phyloP scores from a whole-genome alignment of 2,329 filamentous ascomycete species.

The Herpotrichia juniperi region DNA sequence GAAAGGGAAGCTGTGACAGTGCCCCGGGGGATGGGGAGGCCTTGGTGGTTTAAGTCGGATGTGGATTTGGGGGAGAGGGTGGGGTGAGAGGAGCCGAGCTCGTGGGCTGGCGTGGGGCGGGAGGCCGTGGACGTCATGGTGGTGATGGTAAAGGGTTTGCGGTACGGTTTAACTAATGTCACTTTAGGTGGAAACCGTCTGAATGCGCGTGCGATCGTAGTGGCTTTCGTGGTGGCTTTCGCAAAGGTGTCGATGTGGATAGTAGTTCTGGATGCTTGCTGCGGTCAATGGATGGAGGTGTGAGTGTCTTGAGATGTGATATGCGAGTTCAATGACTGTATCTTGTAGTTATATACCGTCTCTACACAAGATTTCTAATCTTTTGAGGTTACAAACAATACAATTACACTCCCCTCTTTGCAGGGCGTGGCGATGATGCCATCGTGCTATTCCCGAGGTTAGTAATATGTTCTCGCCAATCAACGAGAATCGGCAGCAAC shows the following conservation, averaged over 20 bases:
- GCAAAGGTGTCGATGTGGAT: not conserved
- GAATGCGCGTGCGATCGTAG: conserved; percentile 13
- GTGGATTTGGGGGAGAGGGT: conserved; percentile 26
- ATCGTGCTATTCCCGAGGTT: conserved; percentile 38
- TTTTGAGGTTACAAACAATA: conserved; percentile 8
- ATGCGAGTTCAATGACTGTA: conserved; percentile 7
- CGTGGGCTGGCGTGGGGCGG: conserved; percentile 50
- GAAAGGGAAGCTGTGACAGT: conserved; percentile 66
- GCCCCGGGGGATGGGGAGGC: conserved; percentile 59
- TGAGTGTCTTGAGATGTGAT: conserved; percentile 16
- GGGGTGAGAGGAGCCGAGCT: conserved; percentile 38
- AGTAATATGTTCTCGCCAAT: conserved; percentile 26
- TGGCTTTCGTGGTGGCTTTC: too few relatives aligned
- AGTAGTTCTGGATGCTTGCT: conserved; percentile 4
- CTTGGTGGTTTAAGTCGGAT: conserved; percentile 33
- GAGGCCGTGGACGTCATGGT: conserved; percentile 53
- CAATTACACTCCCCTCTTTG: conserved; percentile 18
- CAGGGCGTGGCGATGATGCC: conserved; percentile 38
- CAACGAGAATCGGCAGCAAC: conserved; percentile 22
- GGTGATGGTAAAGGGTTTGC: conserved; percentile 5
- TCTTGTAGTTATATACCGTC: conserved; percentile 26
- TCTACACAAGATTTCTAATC: conserved; percentile 36
- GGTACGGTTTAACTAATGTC: not conserved
- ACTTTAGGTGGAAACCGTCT: conserved; percentile 1
- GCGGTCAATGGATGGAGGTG: conserved; percentile 10